Conservation (phyloP, 331 rosid genomes). For the Saraca asoca region DNA sequence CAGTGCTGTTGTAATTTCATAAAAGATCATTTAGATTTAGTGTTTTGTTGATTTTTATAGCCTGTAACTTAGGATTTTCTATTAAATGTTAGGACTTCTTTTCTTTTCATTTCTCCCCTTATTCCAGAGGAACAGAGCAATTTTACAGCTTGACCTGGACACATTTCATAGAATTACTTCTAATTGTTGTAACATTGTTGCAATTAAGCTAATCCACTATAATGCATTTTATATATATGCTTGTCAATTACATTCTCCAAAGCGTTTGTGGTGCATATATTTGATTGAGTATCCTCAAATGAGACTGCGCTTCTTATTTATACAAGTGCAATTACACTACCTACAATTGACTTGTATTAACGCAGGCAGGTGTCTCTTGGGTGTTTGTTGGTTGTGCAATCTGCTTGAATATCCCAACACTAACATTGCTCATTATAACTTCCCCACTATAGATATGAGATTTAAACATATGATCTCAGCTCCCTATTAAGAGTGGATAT, state of each 20-base stretch:
- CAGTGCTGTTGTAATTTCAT: slow-evolving; percentile 51
- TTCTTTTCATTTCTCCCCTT: not conserved
- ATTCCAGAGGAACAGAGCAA: slow-evolving; percentile 33
- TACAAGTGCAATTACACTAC: no score
- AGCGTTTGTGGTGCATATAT: not conserved
- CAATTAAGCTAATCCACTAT: not conserved
- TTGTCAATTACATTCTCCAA: not conserved
- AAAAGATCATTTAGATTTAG: slow-evolving; percentile 35
- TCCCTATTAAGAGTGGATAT: no score
- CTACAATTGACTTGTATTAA: no score
- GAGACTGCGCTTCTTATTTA: no score
- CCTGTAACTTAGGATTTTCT: slow-evolving; percentile 38
- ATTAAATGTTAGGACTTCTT: slow-evolving; percentile 19
- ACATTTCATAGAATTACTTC: slow-evolving; percentile 17
- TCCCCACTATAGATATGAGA: no score
- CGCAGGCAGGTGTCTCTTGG: no score
- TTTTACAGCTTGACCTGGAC: slow-evolving; percentile 28
- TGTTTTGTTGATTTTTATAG: slow-evolving; percentile 33
- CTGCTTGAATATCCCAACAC: no score
- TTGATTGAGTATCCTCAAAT: no score
- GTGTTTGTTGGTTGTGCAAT: no score
- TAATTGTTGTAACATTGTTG: not conserved
- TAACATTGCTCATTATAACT: no score
- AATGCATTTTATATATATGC: not conserved
- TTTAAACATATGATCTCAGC: no score